These are phyloP conservation scores for Leccinum fuscescens DNA, from an alignment of 1,284 basidiomycete species.

Conservation along the genomic window DNA sequence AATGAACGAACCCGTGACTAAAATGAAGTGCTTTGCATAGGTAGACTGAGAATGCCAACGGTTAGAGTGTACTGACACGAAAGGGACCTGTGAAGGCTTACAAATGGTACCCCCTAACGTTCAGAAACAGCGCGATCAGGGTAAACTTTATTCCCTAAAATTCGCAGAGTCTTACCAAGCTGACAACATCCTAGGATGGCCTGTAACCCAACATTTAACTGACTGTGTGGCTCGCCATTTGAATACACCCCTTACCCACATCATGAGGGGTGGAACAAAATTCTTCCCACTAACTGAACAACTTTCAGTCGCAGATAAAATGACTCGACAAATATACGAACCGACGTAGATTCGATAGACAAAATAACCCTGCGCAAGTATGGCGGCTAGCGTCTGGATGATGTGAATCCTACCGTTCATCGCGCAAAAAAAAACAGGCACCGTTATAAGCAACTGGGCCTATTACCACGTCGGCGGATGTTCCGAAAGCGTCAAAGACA, in stretches of 20 bases:
- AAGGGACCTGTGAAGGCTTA: background rate
- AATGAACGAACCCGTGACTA: background rate
- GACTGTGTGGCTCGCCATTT: background rate
- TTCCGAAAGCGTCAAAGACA: background rate
- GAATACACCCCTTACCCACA: background rate
- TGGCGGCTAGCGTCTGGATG: constrained; percentile 4
- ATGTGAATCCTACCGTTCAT: background rate
- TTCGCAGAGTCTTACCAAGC: constrained; percentile 4
- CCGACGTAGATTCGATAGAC: constrained; percentile 16
- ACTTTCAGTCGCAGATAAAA: background rate
- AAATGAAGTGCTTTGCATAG: background rate
- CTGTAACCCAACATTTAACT: background rate
- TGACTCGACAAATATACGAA: background rate
- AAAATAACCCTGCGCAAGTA: constrained; percentile 9
- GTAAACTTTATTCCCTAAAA: too few relatives aligned
- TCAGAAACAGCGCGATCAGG: background rate
- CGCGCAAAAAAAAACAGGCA: background rate
- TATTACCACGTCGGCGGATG: background rate
- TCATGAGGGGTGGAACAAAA: background rate
- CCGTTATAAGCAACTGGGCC: constrained; percentile 9
- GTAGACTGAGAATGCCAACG: background rate
- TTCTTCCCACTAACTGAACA: background rate
- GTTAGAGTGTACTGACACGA: background rate
- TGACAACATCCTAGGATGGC: background rate
- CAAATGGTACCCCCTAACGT: constrained; percentile 2